Evolutionary conservation across 306 rosid species (phyloP), one percentile per base, ranked within the genome.

Genomic region (Sindora glabra): DNA sequence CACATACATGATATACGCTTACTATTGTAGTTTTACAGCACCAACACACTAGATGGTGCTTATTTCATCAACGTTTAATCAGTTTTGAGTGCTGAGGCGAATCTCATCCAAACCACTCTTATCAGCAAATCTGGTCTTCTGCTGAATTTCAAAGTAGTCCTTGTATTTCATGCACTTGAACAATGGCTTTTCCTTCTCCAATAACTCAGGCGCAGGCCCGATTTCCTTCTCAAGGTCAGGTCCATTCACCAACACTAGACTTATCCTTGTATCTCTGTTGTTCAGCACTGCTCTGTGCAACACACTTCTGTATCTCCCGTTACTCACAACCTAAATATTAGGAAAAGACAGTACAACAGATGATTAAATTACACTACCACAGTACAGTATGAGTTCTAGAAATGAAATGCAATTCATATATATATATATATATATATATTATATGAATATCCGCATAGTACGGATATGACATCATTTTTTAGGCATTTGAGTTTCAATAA

Each of bases 321-420:
- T 82, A 42, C 70, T 75, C 70, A 75, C 59, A 23, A 40, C 73
- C 84, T 81, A n/a, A n/a, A n/a, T n/a, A n/a, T n/a, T n/a, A n/a
- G n/a, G n/a, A n/a, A n/a, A n/a, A n/a, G n/a, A n/a, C n/a, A n/a
- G n/a, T n/a, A n/a, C n/a, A n/a, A n/a, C n/a, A n/a, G n/a, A n/a
- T n/a, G n/a, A n/a, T n/a, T n/a, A n/a, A n/a, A n/a, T n/a, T n/a
- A n/a, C n/a, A n/a, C n/a, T n/a, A n/a, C n/a, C n/a, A n/a, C n/a
- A n/a, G n/a, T n/a, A n/a, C n/a, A n/a, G n/a, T n/a, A n/a, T n/a
- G n/a, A n/a, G n/a, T n/a, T n/a, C n/a, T n/a, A n/a, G n/a, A n/a
- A n/a, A n/a, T n/a, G n/a, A n/a, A n/a, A n/a, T n/a, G n/a, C n/a
- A n/a, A n/a, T n/a, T n/a, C n/a, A n/a, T n/a, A n/a, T n/a, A n/a